Percentiles rank a stretch among this genome's conserved stretches.
Conservation (phyloP, 176 grass and related monocot genomes). For the Aegilops tauschii region DNA sequence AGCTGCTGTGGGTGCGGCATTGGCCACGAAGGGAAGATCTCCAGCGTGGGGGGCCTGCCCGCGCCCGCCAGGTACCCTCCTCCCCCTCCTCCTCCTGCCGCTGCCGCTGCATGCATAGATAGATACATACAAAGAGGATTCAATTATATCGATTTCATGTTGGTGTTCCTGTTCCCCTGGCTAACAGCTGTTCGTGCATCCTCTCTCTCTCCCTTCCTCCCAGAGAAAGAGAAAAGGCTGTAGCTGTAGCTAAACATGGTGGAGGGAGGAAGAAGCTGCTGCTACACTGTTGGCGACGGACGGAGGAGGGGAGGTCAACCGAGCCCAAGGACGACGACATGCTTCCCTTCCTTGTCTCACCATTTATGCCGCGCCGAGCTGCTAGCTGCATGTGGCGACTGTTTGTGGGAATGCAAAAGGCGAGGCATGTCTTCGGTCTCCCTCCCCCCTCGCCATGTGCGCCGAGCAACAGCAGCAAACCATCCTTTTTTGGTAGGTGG, state of each 20-base stretch:
- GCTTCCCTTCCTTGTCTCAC: slow-evolving; percentile 44
- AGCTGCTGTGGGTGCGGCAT: slow-evolving; percentile 55
- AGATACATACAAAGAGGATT: slow-evolving; percentile 49
- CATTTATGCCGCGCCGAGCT: slow-evolving; percentile 41
- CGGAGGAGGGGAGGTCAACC: not conserved
- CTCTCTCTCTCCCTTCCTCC: not conserved
- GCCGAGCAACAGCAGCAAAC: slow-evolving; percentile 12
- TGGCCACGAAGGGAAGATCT: slow-evolving; percentile 98
- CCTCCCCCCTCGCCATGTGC: slow-evolving; percentile 23
- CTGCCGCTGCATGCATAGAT: slow-evolving; percentile 44
- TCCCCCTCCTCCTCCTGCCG: slow-evolving; percentile 20
- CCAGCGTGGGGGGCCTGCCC: slow-evolving; percentile 65
- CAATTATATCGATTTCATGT: slow-evolving; percentile 40
- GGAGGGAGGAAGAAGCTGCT: not conserved
- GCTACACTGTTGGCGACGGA: not conserved
- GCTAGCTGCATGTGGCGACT: slow-evolving; percentile 44
- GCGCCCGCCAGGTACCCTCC: slow-evolving; percentile 46
- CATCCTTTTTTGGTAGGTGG: slow-evolving; percentile 45
- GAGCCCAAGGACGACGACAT: not conserved
- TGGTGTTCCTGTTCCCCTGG: not conserved
- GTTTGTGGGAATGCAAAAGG: slow-evolving; percentile 46
- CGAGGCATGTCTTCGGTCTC: slow-evolving; percentile 45
- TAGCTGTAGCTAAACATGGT: not conserved
- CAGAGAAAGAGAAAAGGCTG: not conserved
- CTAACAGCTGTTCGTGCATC: not conserved